Conservation (phyloP, 768 basidiomycete genomes). For the Kwoniella sp. region DNA sequence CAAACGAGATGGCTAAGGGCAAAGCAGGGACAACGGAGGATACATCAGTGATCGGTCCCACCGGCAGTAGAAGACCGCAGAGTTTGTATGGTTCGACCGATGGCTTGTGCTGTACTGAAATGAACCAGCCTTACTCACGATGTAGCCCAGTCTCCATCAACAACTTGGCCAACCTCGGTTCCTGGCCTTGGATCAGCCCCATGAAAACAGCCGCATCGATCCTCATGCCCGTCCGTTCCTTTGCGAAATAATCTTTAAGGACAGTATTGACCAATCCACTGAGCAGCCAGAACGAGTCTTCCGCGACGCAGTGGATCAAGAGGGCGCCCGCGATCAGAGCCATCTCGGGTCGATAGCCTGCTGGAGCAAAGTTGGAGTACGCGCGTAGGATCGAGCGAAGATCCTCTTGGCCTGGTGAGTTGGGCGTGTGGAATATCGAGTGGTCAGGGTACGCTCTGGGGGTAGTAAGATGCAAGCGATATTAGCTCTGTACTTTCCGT, state of each 20-base stretch:
- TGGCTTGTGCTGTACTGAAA: no score
- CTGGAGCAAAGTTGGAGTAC: constrained; percentile 40
- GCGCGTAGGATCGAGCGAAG: constrained; percentile 45
- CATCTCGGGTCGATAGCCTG: constrained; percentile 42
- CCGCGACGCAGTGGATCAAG: constrained; percentile 51
- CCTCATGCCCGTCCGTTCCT: constrained; percentile 31
- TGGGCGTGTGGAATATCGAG: constrained; percentile 36
- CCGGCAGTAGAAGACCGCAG: no score
- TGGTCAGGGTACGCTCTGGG: constrained; percentile 44
- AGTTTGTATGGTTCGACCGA: neutral
- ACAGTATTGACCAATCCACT: constrained; percentile 43
- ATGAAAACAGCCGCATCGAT: constrained; percentile 43
- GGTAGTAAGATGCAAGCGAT: neutral
- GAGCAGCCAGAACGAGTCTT: constrained; percentile 52
- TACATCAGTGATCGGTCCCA: neutral
- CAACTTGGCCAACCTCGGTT: constrained; percentile 36
- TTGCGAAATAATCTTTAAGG: constrained; percentile 39
- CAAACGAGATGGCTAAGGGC: constrained; percentile 39
- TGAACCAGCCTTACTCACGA: constrained; percentile 40
- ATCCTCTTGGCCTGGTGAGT: constrained; percentile 41
- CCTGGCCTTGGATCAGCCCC: constrained; percentile 38
- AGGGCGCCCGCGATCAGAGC: constrained; percentile 42
- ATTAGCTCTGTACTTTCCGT: neutral
- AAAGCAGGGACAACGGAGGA: neutral
- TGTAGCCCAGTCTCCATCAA: constrained; percentile 38